phyloP scores from a whole-genome alignment of 1,284 basidiomycete species.

The Trichosporon asahii region DNA sequence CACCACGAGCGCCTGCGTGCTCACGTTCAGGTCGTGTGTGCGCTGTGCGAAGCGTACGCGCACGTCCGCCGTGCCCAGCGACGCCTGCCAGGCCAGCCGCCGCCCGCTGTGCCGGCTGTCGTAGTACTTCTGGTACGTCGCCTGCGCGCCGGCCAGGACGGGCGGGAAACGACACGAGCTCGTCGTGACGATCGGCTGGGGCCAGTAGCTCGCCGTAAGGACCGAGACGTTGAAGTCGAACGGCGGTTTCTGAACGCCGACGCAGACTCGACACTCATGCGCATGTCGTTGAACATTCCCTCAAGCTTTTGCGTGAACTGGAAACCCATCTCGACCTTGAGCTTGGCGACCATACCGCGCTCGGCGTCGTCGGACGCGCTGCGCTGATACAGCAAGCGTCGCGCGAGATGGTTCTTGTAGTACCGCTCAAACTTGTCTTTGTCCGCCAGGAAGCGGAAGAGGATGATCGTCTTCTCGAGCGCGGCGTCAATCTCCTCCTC shows the following conservation, averaged over 20 bases:
- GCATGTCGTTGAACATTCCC: conserved; percentile 99
- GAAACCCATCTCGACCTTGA: conserved; percentile 88
- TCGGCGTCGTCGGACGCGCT: conserved; percentile 97
- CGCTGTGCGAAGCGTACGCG: conserved; percentile 73
- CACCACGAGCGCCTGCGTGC: conserved; percentile 85
- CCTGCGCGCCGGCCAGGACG: conserved; percentile 62
- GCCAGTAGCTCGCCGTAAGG: conserved; percentile 93
- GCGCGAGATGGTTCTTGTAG: conserved; percentile 94
- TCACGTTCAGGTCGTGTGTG: conserved; percentile 87
- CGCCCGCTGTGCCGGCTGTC: conserved; percentile 83
- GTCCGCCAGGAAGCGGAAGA: conserved; percentile 91
- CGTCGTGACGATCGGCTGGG: conserved; percentile 59
- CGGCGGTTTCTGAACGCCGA: conserved; percentile 59
- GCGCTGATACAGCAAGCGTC: conserved; percentile 78
- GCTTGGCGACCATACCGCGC: conserved; percentile 93
- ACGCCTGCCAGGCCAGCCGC: conserved; percentile 87
- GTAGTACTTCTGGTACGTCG: conserved; percentile 86
- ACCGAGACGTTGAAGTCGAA: conserved; percentile 81
- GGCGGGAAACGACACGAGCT: conserved; percentile 65
- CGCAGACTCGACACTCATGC: conserved; percentile 79
- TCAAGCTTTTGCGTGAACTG: conserved; percentile 98
- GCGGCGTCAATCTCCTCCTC: conserved; percentile 86
- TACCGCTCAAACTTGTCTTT: conserved; percentile 98
- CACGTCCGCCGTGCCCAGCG: conserved; percentile 89
- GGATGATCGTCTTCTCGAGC: conserved; percentile 88